phyloP scores from a whole-genome alignment of 441 rosid species.

The Raphanus hybrid region DNA sequence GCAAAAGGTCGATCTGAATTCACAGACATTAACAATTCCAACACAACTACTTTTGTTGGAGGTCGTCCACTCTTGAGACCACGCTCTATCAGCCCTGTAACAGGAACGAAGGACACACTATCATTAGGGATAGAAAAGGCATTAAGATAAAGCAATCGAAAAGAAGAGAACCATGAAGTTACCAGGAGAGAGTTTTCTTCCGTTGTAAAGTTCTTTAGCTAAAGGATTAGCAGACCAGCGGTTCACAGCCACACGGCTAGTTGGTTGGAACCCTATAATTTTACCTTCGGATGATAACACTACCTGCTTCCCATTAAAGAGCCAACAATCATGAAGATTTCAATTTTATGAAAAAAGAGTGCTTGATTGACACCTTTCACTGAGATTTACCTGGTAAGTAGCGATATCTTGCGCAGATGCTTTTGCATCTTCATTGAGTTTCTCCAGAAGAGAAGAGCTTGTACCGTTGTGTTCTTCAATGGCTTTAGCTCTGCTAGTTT shows the following conservation, averaged over 20 bases:
- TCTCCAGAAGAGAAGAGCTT: constrained; percentile 46
- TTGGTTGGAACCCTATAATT: constrained; percentile 77
- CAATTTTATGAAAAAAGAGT: neutral
- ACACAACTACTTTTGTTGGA: constrained; percentile 53
- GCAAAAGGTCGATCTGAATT: constrained; percentile 61
- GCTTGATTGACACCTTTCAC: neutral
- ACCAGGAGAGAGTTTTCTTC: constrained; percentile 69
- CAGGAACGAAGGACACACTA: constrained; percentile 15
- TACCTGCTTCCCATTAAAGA: constrained; percentile 47
- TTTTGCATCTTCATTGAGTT: constrained; percentile 52
- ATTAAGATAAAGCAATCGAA: neutral
- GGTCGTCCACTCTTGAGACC: constrained; percentile 49
- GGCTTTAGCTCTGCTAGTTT: constrained; percentile 42
- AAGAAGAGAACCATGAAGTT: constrained; percentile 34
- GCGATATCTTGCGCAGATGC: constrained; percentile 70
- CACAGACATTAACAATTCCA: constrained; percentile 73
- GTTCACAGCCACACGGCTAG: constrained; percentile 71
- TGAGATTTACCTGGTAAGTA: constrained; percentile 68
- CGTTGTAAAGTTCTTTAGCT: constrained; percentile 68
- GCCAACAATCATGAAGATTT: neutral
- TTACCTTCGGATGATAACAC: constrained; percentile 68
- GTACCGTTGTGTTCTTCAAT: constrained; percentile 41
- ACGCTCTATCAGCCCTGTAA: constrained; percentile 70
- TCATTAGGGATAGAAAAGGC: neutral
- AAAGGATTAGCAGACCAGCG: constrained; percentile 82